Conservation (phyloP, 2,329 filamentous ascomycete genomes). For the Neopestalotiopsis rosae region DNA sequence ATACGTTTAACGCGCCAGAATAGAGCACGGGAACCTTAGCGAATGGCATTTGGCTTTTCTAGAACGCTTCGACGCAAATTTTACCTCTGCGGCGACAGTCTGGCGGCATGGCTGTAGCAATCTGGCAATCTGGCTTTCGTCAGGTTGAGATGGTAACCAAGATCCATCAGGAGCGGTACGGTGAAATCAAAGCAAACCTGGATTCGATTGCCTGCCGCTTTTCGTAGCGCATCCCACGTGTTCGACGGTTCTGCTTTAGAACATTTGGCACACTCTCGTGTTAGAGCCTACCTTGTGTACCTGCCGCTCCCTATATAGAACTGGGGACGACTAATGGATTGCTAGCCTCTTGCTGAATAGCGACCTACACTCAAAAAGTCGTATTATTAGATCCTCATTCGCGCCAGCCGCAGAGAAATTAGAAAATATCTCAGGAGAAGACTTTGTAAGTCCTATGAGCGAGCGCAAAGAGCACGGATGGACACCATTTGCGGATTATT, state of each 20-base stretch:
- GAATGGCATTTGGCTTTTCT: not conserved
- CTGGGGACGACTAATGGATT: not conserved
- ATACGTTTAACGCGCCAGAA: not conserved
- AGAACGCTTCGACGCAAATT: not conserved
- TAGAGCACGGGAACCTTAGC: not conserved
- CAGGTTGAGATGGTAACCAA: not conserved
- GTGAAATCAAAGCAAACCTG: not conserved
- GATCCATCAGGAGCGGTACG: not conserved
- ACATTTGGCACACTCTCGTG: not conserved
- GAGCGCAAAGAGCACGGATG: not conserved
- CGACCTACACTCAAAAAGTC: not conserved
- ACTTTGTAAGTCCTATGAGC: not conserved
- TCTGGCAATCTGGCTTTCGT: not conserved
- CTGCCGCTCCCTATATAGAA: not conserved
- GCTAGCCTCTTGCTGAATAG: not conserved
- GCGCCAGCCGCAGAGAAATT: slow-evolving; percentile 1
- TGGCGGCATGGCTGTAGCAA: not conserved
- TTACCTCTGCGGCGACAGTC: not conserved
- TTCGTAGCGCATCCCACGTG: not conserved
- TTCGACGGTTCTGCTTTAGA: not conserved
- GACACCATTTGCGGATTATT: not conserved
- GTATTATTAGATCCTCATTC: not conserved
- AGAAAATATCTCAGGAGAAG: not conserved
- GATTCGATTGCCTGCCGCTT: not conserved
- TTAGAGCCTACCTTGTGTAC: not conserved